These are phyloP conservation scores for Pseudogymnoascus sp. DNA, from an alignment of 2,329 filamentous ascomycete genomes.

Conservation along the genomic window DNA sequence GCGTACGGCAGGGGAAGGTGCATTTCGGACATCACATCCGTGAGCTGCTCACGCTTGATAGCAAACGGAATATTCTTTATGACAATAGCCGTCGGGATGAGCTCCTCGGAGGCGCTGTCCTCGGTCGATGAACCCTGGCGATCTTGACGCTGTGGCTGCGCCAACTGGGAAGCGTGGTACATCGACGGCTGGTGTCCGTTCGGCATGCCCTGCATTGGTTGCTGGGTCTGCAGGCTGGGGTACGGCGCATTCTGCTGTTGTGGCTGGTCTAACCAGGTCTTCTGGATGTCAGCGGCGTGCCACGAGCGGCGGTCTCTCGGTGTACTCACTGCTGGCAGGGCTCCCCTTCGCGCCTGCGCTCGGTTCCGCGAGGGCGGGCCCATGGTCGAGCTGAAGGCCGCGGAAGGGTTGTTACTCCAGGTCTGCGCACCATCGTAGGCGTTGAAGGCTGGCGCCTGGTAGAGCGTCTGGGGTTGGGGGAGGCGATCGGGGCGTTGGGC, in stretches of 20 bases:
- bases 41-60: slow-evolving; percentile 91
- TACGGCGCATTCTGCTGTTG: slow-evolving; percentile 2
- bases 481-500: not conserved
- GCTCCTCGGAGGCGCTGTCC: slow-evolving; percentile 53
- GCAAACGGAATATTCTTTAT: slow-evolving; percentile 99
- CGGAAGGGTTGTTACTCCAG: not conserved
- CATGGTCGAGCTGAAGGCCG: not conserved
- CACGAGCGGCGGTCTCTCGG: not conserved
- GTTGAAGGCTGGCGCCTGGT: not conserved
- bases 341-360: slow-evolving; percentile 1
- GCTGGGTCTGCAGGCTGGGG: slow-evolving; percentile 3
- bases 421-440: slow-evolving; percentile 4
- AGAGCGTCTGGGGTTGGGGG: not conserved
- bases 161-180: not conserved
- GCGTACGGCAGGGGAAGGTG: slow-evolving; percentile 91
- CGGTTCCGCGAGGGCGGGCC: not conserved
- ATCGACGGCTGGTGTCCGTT: not conserved
- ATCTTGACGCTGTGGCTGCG: not conserved
- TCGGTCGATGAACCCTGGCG: slow-evolving; percentile 11
- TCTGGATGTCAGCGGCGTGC: slow-evolving; percentile 1
- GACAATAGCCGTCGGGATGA: slow-evolving; percentile 96
- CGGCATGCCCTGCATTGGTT: not conserved
- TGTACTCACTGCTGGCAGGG: not conserved
- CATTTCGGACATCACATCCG: slow-evolving; percentile 89
- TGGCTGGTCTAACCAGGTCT: slow-evolving; percentile 1